Conservation (phyloP, 2,329 filamentous ascomycete species). For the Neopestalotiopsis sp. region DNA sequence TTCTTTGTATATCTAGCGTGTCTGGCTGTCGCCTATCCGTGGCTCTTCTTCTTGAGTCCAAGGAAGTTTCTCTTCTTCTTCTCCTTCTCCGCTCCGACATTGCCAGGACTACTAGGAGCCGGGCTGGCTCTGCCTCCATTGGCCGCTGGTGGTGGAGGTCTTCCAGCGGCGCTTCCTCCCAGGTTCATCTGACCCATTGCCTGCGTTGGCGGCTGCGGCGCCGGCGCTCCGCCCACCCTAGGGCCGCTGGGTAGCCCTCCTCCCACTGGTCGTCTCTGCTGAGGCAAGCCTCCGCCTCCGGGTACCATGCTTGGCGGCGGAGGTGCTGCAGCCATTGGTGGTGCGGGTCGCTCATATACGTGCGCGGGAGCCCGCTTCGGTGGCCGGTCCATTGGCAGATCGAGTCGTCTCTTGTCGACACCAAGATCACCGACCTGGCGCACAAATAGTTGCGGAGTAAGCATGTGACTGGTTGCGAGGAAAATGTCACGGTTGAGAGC, state of each 20-base stretch:
- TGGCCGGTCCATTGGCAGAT: conserved; percentile 81
- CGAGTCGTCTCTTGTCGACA: conserved; percentile 74
- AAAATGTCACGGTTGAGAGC: conserved; percentile 81
- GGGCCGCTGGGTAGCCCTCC: conserved; percentile 42
- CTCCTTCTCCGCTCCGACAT: conserved; percentile 57
- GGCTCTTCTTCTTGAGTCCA: conserved; percentile 58
- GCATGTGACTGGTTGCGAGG: conserved; percentile 89
- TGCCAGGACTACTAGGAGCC: conserved; percentile 38
- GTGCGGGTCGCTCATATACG: conserved; percentile 74
- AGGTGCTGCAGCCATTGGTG: conserved; percentile 42
- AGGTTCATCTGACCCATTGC: conserved; percentile 63
- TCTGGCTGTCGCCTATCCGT: conserved; percentile 5
- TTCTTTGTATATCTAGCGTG: neutral
- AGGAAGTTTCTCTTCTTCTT: conserved; percentile 67
- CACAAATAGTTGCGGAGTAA: conserved; percentile 82
- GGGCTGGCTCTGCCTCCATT: conserved; percentile 27
- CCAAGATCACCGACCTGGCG: conserved; percentile 83
- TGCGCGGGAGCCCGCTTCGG: conserved; percentile 84
- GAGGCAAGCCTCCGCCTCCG: conserved; percentile 33
- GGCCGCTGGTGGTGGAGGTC: conserved; percentile 23
- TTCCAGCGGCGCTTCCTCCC: conserved; percentile 26
- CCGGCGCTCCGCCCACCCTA: conserved; percentile 26
- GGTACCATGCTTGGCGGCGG: conserved; percentile 31
- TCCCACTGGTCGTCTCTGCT: conserved; percentile 32
- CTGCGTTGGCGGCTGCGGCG: conserved; percentile 52